phyloP scores from a whole-genome alignment of 371 early-diverging fungal species.

The Mucor racemosus region DNA sequence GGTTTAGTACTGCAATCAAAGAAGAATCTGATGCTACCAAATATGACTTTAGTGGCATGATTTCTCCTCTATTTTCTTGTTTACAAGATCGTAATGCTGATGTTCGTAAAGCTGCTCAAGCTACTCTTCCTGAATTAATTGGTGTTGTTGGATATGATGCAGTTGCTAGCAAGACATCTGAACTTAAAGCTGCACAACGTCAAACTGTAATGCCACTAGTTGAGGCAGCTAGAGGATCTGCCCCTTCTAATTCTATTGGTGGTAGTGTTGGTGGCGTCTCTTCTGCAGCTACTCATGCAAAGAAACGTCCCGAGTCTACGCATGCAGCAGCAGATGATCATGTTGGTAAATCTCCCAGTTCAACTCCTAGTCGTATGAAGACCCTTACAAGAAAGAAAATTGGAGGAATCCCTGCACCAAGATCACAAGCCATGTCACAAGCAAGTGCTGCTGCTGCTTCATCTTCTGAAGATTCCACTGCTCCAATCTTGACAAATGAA shows the following conservation, averaged over 20 bases:
- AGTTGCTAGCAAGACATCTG: constrained; percentile 62
- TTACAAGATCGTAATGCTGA: constrained; percentile 88
- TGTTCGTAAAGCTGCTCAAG: constrained; percentile 86
- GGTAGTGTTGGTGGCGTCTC: background rate
- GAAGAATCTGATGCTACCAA: constrained; percentile 32
- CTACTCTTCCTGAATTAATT: constrained; percentile 66
- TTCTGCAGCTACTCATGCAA: background rate
- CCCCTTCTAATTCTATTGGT: constrained; percentile 7
- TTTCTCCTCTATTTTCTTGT: constrained; percentile 76
- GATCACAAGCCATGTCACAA: constrained; percentile 27
- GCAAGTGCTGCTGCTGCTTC: constrained; percentile 15
- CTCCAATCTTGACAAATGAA: constrained; percentile 72
- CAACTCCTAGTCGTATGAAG: constrained; percentile 27
- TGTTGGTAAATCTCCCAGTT: background rate
- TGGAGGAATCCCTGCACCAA: constrained; percentile 23
- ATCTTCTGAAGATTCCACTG: constrained; percentile 20
- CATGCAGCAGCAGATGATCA: constrained; percentile 15
- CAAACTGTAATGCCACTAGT: constrained; percentile 70
- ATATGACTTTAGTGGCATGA: constrained; percentile 68
- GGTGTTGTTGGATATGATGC: constrained; percentile 65
- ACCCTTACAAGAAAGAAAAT: constrained; percentile 25
- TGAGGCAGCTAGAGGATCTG: constrained; percentile 65
- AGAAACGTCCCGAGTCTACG: constrained; percentile 16
- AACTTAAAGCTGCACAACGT: constrained; percentile 72
- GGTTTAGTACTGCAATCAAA: constrained; percentile 67